These are phyloP conservation scores for Vigna reflexopilosa DNA, from an alignment of 306 rosid genomes.

Conservation along the genomic window DNA sequence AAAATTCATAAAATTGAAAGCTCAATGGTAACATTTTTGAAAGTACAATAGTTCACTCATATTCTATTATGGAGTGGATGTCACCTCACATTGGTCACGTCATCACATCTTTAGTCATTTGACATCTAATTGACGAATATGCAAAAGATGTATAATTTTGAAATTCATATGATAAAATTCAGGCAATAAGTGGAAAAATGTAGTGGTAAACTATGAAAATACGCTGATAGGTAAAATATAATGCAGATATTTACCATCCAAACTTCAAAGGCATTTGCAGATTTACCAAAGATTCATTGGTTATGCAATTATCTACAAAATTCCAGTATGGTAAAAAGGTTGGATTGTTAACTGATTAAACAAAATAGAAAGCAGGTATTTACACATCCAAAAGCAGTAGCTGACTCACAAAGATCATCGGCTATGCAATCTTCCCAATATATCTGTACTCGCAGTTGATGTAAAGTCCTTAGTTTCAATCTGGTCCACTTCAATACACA, in stretches of 20 bases:
- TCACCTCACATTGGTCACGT: too few species aligned
- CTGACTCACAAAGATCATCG: constrained; percentile 25
- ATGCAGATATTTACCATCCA: constrained; percentile 1
- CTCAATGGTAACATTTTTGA: too few species aligned
- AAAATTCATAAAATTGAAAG: too few species aligned
- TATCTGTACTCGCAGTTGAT: constrained; percentile 30
- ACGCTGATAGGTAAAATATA: not conserved
- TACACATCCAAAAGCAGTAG: constrained; percentile 20
- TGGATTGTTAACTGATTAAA: constrained; percentile 10
- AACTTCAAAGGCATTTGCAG: not conserved
- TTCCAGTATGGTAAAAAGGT: constrained; percentile 1
- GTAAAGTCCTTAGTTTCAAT: constrained; percentile 23
- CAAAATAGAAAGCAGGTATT: constrained; percentile 10
- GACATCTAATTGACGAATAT: too few species aligned
- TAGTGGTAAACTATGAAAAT: too few species aligned
- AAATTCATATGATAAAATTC: too few species aligned
- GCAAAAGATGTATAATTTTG: too few species aligned
- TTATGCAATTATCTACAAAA: constrained; percentile 35
- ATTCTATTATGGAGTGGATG: too few species aligned
- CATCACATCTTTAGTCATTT: too few species aligned
- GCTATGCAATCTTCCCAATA: constrained; percentile 43
- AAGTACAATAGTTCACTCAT: too few species aligned
- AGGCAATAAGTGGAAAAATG: too few species aligned
- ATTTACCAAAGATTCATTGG: constrained; percentile 27
- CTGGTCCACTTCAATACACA: constrained; percentile 37